Base-by-base conservation (phyloP, 805 yeast species). In the Yamadazyma sp. region DNA sequence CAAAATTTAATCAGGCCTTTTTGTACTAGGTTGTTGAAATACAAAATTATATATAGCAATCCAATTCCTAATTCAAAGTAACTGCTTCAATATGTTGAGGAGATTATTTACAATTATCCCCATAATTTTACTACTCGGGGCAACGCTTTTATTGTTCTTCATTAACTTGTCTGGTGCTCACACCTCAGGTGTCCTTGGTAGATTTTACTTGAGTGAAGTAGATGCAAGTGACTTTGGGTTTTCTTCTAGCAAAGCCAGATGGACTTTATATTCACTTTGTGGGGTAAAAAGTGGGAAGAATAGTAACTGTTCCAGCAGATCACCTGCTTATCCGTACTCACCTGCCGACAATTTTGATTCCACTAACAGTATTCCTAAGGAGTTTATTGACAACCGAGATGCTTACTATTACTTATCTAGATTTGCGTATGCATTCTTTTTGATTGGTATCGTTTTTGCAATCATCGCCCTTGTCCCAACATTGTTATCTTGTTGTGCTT, bases 321-420 rank as follows among this genome's bases (percentile, higher is more conserved):
- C 24, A 6, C 54, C 65, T 16, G 65, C 64, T 8, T 59, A 44
- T 35, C 65, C 67, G 6, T 61, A 54, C 42, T 53, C 62, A 2
- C 67, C 67, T 7, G 41, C 37, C 25, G 64, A 55, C 28, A 57
- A 58, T 40, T 55, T 59, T 32, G 44, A 33, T 13, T 48, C 49
- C 3, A 9, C 27, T 9, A 30, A 38, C 8, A 24, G 23, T 14
- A 35, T 82, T 35, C 95, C 95, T 17, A 23, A 54, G 3, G 62
- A 64, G 17, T 80, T 88, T 49, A 49, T 64, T 35, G 48, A 59
- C 21, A 57, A 71, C 55, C 29, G 85, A 65, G 68, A 73, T 48
- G 58, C 73, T 11, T 81, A 69, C 62, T 83, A 67, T 64, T 82
- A 79, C 61, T 64, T 82, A 52, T 71, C 84, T 11, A 75, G 87